Conservation (phyloP, 1,284 basidiomycete genomes). For the Cutaneotrichosporon cutaneum region DNA sequence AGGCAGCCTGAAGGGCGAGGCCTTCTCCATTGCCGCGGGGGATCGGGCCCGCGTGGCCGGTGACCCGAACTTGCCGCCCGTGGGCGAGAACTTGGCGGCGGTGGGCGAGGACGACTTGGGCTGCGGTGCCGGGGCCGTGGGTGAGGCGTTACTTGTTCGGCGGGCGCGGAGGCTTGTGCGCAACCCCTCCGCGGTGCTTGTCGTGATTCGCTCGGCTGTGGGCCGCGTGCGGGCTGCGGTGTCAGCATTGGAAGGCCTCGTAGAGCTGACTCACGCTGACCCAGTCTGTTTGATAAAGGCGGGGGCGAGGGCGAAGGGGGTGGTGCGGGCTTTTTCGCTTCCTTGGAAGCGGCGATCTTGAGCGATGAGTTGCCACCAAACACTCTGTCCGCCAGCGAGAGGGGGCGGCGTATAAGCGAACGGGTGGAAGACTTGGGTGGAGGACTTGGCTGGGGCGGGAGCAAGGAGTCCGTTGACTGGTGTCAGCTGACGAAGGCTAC, state of each 20-base stretch:
- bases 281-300: neutral
- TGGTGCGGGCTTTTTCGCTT: neutral
- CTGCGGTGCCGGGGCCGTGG: neutral
- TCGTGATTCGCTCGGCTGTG: neutral
- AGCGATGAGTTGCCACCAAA: neutral
- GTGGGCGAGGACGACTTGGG: neutral
- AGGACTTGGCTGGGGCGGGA: neutral
- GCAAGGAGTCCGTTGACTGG: neutral
- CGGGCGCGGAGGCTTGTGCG: neutral
- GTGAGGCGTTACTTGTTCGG: neutral
- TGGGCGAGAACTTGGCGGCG: neutral
- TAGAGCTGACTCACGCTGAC: neutral
- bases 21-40: neutral
- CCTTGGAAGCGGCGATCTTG: constrained; percentile 1
- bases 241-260: neutral
- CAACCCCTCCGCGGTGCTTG: neutral
- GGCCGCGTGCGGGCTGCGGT: neutral
- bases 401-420: neutral
- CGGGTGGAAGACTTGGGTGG: neutral
- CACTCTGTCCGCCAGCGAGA: constrained; percentile 3
- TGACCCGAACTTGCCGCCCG: neutral
- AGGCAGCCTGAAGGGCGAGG: constrained; percentile 1
- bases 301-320: neutral
- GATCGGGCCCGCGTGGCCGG: neutral
- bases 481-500: neutral